Evolutionary conservation across 2,329 filamentous ascomycete genomes (phyloP).

Genomic region (Trichoderma arundinaceum): DNA sequence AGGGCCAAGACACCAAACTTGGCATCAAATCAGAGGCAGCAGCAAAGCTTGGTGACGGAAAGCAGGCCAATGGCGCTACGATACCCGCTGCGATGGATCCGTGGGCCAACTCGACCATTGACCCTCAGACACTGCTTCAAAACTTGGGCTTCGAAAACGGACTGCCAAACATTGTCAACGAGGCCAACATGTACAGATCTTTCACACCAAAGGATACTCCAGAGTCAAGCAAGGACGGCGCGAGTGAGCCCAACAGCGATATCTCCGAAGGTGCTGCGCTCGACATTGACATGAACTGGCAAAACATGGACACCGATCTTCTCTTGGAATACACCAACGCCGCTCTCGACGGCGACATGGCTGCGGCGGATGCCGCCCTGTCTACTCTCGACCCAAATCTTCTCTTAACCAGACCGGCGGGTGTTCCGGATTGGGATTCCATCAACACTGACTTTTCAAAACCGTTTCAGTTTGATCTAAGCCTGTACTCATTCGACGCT

Average conservation of each 20-base stretch:
- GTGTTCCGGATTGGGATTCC: slow-evolving; percentile 56
- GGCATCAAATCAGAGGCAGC: slow-evolving; percentile 41
- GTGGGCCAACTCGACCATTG: slow-evolving; percentile 55
- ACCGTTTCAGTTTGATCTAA: slow-evolving; percentile 58
- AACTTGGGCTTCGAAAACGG: slow-evolving; percentile 46
- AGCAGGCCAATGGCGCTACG: slow-evolving; percentile 37
- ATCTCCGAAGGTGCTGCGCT: slow-evolving; percentile 60
- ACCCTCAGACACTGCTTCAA: slow-evolving; percentile 52
- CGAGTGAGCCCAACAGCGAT: slow-evolving; percentile 67
- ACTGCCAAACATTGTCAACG: slow-evolving; percentile 54
- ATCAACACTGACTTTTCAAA: slow-evolving; percentile 57
- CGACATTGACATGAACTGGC: slow-evolving; percentile 61
- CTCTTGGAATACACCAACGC: slow-evolving; percentile 51
- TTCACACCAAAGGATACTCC: slow-evolving; percentile 68
- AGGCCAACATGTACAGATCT: slow-evolving; percentile 60
- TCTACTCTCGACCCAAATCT: slow-evolving; percentile 40
- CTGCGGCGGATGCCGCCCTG: slow-evolving; percentile 37
- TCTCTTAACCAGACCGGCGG: slow-evolving; percentile 38
- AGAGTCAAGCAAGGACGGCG: slow-evolving; percentile 66
- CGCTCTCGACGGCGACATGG: slow-evolving; percentile 36
- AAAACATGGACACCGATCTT: slow-evolving; percentile 54
- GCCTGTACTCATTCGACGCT: slow-evolving; percentile 45
- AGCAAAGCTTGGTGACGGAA: slow-evolving; percentile 42
- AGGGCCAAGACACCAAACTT: slow-evolving; percentile 45
- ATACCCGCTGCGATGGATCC: slow-evolving; percentile 36